These are phyloP conservation scores for Nitzschia palea DNA, from an alignment of 108 stramenopile genomes.

Conservation along the genomic window DNA sequence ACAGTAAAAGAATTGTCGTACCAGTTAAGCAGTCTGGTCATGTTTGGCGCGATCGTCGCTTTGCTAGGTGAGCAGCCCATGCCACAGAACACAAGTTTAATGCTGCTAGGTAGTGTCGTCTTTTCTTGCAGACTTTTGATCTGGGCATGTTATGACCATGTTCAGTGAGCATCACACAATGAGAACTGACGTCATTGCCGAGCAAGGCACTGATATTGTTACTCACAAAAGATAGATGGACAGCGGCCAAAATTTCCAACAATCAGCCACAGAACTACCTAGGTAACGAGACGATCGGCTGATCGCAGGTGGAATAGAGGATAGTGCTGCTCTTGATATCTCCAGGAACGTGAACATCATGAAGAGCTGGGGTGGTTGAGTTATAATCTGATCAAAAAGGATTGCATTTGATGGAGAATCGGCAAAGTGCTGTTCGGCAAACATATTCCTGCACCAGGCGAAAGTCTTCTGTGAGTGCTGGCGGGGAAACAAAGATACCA, in stretches of 20 bases:
- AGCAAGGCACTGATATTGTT: neutral
- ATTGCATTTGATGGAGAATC: neutral
- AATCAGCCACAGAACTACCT: neutral
- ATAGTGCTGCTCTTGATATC: neutral
- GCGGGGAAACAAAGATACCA: neutral
- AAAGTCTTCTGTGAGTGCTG: too few relatives aligned
- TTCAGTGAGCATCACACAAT: neutral
- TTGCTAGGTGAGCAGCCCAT: slow-evolving; percentile 2
- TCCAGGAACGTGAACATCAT: slow-evolving; percentile 4
- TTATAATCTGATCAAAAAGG: slow-evolving; percentile 6
- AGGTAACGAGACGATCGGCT: neutral
- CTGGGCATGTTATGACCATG: neutral
- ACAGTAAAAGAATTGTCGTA: too few relatives aligned
- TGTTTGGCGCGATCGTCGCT: neutral
- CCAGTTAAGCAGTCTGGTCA: too few relatives aligned
- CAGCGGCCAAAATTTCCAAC: slow-evolving; percentile 13
- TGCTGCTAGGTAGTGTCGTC: neutral
- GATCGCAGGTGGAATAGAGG: neutral
- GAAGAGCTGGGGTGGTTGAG: slow-evolving; percentile 6
- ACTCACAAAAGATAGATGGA: slow-evolving; percentile 5
- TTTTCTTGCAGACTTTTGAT: neutral
- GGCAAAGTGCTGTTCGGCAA: neutral
- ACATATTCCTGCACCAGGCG: neutral
- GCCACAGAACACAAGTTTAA: slow-evolving; percentile 6
- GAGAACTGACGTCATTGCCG: neutral